Percentiles rank a stretch among this genome's conserved stretches.
These are phyloP conservation scores for Thraustochytrium sp. DNA, from an alignment of 352 stramenopile genomes.

Conservation along the genomic window DNA sequence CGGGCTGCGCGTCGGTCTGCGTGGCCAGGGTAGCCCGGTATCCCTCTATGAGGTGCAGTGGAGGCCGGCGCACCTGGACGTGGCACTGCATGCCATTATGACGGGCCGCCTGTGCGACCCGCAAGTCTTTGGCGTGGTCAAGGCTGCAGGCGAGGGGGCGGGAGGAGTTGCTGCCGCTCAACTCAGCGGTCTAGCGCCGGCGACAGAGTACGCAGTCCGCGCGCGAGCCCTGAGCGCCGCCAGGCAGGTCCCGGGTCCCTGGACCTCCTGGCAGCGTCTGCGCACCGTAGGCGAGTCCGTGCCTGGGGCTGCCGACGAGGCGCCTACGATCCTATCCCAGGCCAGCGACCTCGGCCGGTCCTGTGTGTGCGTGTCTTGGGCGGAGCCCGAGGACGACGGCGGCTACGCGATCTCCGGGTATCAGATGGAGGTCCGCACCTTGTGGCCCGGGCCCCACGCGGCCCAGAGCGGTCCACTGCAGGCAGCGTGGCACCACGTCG, in stretches of 20 bases:
- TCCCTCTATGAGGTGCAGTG: background rate
- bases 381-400: background rate
- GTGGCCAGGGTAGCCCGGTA: background rate
- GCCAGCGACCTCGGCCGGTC: background rate
- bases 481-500: background rate
- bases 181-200: background rate
- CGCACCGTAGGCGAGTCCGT: background rate
- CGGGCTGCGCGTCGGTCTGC: background rate
- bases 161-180: background rate
- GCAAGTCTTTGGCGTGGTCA: background rate
- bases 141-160: background rate
- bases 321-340: background rate
- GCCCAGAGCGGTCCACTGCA: background rate
- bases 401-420: background rate
- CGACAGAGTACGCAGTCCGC: background rate
- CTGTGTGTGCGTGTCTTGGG: background rate
- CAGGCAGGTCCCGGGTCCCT: background rate
- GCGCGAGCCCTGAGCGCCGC: background rate
- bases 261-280: background rate
- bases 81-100: background rate
- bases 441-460: no score
- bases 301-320: background rate
- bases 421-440: background rate
- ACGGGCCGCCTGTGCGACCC: background rate
- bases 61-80: background rate